Evolutionary conservation across 306 rosid species (phyloP), one percentile per base, ranked within the genome.

Genomic region (Adenanthera pavonina): DNA sequence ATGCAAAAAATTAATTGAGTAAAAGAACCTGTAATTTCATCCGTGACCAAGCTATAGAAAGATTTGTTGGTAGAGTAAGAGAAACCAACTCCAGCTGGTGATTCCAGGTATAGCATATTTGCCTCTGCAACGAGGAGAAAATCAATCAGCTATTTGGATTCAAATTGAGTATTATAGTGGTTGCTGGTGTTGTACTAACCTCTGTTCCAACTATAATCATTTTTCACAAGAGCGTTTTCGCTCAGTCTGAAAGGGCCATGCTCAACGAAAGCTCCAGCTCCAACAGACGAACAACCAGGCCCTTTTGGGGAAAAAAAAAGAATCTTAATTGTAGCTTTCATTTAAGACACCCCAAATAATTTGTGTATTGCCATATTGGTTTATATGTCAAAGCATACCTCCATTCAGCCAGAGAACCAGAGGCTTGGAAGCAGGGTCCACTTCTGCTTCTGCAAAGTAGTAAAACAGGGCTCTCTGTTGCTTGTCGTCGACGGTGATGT

Each of bases 61-160:
- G 97, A 79, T 66, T 82, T 36, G 62, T 91, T 88, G 10, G 72
- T 44, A 10, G 96, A 91, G 82, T 88, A 93, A 13, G 97, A 93
- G 88, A 93, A 93, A 69, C 97, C 96, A 88, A 93, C 97, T 74
- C 96, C 96, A 12, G 94, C 96, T 0, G 96, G 96, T 2, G 95
- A 86, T 49, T 93, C 96, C 87, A 91, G 78, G 76, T 93, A 89
- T 4, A 93, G 5, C 79, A 93, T 64, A 53, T 93, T 93, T 73
- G 96, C 97, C 79, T 66, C 97, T 93, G 65, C 6, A 81, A 64
- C 17, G 75, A 78, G 16, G 19, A 76, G 17, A 16, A 36, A 40
- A 52, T n/a, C 17, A 54, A 8, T 35, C 60, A 67, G 4, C 16
- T 53, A 69, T 56, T 40, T 33, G 16, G 1, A 16, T 53, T 14